Evolutionary conservation across 1,284 basidiomycete species (phyloP).

Genomic region (Amylostereum areolatum): DNA sequence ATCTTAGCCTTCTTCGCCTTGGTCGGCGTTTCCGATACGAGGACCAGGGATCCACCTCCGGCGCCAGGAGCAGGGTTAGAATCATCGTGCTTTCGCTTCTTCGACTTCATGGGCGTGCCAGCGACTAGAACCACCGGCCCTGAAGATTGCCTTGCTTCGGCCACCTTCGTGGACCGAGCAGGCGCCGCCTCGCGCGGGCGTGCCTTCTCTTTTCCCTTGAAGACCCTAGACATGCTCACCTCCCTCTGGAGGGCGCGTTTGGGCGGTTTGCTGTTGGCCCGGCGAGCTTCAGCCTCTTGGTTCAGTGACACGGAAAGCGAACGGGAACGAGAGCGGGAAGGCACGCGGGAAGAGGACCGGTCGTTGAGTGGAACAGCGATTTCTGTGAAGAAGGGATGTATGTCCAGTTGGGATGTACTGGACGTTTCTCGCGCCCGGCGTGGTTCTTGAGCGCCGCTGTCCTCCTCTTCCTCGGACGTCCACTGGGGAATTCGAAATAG

Average conservation of each 20-base stretch:
- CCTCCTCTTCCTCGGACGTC: slow-evolving; percentile 24
- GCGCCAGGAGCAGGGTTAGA: background rate
- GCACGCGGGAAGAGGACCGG: slow-evolving; percentile 15
- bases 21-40: background rate
- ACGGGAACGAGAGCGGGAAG: slow-evolving; percentile 43
- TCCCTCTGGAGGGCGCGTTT: slow-evolving; percentile 53
- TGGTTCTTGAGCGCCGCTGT: slow-evolving; percentile 48
- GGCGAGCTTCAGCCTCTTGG: slow-evolving; percentile 16
- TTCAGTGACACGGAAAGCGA: slow-evolving; percentile 61
- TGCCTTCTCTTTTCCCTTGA: slow-evolving; percentile 34
- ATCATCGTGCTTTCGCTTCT: background rate
- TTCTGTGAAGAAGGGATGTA: slow-evolving; percentile 2
- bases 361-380: slow-evolving; percentile 2
- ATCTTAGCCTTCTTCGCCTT: background rate
- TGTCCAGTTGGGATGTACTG: slow-evolving; percentile 9
- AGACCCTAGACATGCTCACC: slow-evolving; percentile 66
- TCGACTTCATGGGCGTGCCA: slow-evolving; percentile 5
- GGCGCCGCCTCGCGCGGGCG: background rate
- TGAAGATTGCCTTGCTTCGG: background rate
- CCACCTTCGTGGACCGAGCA: background rate
- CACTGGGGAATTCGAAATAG: slow-evolving; percentile 40
- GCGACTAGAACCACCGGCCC: slow-evolving; percentile 9
- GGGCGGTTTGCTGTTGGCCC: slow-evolving; percentile 28
- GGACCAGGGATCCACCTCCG: background rate
- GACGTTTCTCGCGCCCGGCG: background rate